phyloP scores from a whole-genome alignment of 306 rosid genomes.

The Ormosia emarginata region DNA sequence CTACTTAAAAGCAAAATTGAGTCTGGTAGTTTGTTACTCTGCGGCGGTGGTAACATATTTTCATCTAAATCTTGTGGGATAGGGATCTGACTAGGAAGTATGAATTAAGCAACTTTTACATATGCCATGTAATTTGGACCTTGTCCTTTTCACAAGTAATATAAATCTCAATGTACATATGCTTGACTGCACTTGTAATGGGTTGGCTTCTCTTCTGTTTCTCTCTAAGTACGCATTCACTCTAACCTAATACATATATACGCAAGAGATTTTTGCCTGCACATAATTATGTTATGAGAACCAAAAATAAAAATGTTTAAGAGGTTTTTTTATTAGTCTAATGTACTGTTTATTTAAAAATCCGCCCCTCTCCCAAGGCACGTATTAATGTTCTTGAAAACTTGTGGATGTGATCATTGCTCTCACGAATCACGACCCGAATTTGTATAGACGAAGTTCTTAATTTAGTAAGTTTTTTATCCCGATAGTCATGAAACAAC shows the following conservation, averaged over 20 bases:
- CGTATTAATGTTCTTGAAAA: too few relatives aligned
- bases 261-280: not conserved
- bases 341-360: too few relatives aligned
- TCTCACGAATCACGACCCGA: too few relatives aligned
- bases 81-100: slow-evolving; percentile 8
- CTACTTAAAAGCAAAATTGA: slow-evolving; percentile 52
- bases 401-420: too few relatives aligned
- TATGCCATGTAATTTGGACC: slow-evolving; percentile 7
- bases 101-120: not conserved
- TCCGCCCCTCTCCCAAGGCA: too few relatives aligned
- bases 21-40: slow-evolving; percentile 59
- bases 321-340: not conserved
- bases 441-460: too few relatives aligned
- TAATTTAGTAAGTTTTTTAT: too few relatives aligned
- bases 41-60: slow-evolving; percentile 40
- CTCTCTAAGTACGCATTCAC: not conserved
- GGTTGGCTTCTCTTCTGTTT: not conserved
- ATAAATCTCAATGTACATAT: slow-evolving; percentile 6
- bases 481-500: too few relatives aligned
- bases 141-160: not conserved
- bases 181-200: not conserved
- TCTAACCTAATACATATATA: not conserved
- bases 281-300: not conserved
- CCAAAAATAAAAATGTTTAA: not conserved
- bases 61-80: slow-evolving; percentile 20